A percentile compares a stretch with the other conserved stretches of the same genome.
Evolutionary conservation across 1,284 basidiomycete species (phyloP).

Genomic region (Neotropicomus parvogracilis): DNA sequence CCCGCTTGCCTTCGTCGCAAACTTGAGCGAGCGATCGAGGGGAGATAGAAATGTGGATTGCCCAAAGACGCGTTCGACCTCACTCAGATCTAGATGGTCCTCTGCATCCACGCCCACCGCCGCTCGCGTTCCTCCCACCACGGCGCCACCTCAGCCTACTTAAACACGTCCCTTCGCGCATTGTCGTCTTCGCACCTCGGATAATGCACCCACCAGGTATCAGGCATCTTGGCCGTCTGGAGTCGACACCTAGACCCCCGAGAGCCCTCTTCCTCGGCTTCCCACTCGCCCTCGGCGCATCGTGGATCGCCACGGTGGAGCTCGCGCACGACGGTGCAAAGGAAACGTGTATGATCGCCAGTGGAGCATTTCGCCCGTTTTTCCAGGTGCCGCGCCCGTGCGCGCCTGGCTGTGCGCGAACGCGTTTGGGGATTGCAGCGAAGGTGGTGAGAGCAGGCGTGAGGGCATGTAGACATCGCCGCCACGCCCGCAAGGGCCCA

Average conservation of each 20-base stretch:
- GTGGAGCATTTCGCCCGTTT: constrained; percentile 72
- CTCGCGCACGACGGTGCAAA: constrained; percentile 83
- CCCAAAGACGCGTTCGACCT: constrained; percentile 55
- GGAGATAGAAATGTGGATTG: constrained; percentile 80
- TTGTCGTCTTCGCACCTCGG: constrained; percentile 65
- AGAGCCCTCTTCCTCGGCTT: constrained; percentile 63
- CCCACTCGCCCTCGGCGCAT: constrained; percentile 60
- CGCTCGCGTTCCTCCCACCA: constrained; percentile 63
- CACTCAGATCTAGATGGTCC: constrained; percentile 57
- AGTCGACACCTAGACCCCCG: constrained; percentile 41
- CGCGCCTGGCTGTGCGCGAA: constrained; percentile 65
- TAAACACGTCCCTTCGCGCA: constrained; percentile 61
- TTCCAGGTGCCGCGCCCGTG: constrained; percentile 82
- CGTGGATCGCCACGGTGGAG: constrained; percentile 61
- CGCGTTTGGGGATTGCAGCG: constrained; percentile 62
- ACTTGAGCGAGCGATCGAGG: constrained; percentile 72
- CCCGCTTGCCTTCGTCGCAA: constrained; percentile 80
- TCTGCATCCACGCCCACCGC: constrained; percentile 43
- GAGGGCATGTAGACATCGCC: constrained; percentile 84
- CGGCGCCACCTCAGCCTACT: constrained; percentile 66
- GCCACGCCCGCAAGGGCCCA: constrained; percentile 83
- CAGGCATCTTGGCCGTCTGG: constrained; percentile 59
- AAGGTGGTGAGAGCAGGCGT: constrained; percentile 75
- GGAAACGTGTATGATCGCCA: constrained; percentile 77
- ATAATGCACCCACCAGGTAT: constrained; percentile 77